These are phyloP conservation scores for Rhododendron kiyosumense DNA, from an alignment of 148 eudicot species.

Conservation along the genomic window DNA sequence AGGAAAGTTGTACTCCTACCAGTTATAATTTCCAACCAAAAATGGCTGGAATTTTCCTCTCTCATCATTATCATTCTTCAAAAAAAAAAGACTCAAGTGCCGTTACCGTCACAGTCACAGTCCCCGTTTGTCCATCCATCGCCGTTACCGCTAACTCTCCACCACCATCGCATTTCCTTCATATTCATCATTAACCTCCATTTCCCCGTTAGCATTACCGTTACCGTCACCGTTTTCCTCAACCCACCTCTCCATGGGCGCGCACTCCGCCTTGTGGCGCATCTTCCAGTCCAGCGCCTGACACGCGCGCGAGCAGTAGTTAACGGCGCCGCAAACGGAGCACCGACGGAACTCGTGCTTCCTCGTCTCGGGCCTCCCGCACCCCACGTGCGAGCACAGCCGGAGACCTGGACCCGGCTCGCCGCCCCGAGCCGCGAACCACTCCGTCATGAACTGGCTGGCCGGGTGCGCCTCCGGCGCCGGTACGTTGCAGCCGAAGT, in stretches of 20 bases:
- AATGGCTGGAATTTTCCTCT: neutral
- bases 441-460: constrained; percentile 53
- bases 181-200: neutral
- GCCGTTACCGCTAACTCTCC: constrained; percentile 14
- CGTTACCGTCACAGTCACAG: constrained; percentile 23
- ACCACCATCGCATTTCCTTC: constrained; percentile 6
- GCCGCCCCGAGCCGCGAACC: constrained; percentile 39
- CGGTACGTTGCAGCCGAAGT: constrained; percentile 84
- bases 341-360: constrained; percentile 63
- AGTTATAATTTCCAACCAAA: constrained; percentile 3
- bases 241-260: constrained; percentile 40
- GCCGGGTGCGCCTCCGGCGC: constrained; percentile 72
- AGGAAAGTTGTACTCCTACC: neutral
- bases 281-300: constrained; percentile 72
- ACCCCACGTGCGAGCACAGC: constrained; percentile 50
- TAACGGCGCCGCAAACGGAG: constrained; percentile 59
- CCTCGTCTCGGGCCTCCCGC: constrained; percentile 67
- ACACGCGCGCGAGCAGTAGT: constrained; percentile 68
- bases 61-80: neutral
- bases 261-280: constrained; percentile 52
- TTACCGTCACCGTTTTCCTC: constrained; percentile 21
- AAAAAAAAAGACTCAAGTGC: constrained; percentile 14
- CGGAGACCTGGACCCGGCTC: constrained; percentile 33
- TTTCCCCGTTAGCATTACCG: constrained; percentile 15
- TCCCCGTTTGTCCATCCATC: neutral